Evolutionary conservation across 495 filamentous ascomycete species (phyloP), one percentile per base, ranked within the genome.

Genomic region (Penicillium pulvis): DNA sequence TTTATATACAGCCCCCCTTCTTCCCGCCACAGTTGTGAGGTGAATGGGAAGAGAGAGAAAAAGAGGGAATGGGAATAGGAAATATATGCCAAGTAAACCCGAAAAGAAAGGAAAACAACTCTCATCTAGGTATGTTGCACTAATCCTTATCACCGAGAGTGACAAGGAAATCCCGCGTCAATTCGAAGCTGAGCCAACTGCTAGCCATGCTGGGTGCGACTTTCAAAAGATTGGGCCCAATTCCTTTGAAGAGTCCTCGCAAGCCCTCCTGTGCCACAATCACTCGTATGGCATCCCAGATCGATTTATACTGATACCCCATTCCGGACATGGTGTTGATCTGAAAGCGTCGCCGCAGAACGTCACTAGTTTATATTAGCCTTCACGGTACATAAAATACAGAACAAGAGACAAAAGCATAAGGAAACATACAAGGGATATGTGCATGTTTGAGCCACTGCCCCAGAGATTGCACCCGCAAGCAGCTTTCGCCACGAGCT

Each of bases 251-350:
- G 23, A 97, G 68, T 28, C 93, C 93, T 28, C 77, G 75, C 31
- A 87, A 42, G 2, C 90, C 90, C 74, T 98, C 94, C 61, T 93
- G 83, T 12, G 83, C 72, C 53, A 96, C 69, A 64, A 98, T 98
- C 23, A 90, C 81, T 45, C 78, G 82, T 48, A 98, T 77, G 5
- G 94, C 94, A 68, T 97, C 91, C 63, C 84, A 82, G 42, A 98
- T 88, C 17, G 85, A 87, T 63, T 86, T 91, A 76, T 98, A 98
- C 71, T 92, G 85, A 65, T 97, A 98, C 43, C 94, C 95, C 86
- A 98, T 93, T n/a, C 93, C 93, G 26, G 87, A 90, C 94, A 98
- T 98, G 50, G 93, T 98, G 70, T 98, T 98, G 75, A 98, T 96
- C 64, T 98, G 94, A 67, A 98, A 98, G 30, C 94, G 83, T 50